These are phyloP conservation scores for Eucalyptus sideroxylon DNA, from an alignment of 345 rosid genomes.

Conservation along the genomic window DNA sequence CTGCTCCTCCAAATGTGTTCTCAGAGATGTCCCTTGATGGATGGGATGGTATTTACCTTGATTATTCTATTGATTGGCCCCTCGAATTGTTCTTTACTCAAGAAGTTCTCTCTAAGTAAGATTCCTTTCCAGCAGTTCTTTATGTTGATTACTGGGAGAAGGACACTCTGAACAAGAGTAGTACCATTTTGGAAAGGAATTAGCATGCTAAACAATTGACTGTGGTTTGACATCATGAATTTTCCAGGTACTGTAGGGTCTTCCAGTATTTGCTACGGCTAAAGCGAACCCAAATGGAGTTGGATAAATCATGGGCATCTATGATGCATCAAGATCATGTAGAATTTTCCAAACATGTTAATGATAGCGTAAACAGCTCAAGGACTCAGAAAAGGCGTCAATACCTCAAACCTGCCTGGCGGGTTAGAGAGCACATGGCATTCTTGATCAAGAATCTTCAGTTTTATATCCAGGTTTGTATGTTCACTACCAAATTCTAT, in stretches of 20 bases:
- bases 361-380: constrained; percentile 33
- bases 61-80: constrained; percentile 94
- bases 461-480: constrained; percentile 83
- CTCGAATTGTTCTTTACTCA: constrained; percentile 88
- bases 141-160: not conserved
- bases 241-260: constrained; percentile 64
- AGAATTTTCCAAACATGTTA: constrained; percentile 62
- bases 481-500: not conserved
- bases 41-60: constrained; percentile 92
- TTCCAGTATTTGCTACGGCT: constrained; percentile 89
- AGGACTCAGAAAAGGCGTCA: constrained; percentile 64
- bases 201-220: not conserved
- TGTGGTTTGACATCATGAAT: not conserved
- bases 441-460: constrained; percentile 94
- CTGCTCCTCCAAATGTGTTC: constrained; percentile 21
- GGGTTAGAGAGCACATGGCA: constrained; percentile 95
- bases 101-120: constrained; percentile 93
- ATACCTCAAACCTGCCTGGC: constrained; percentile 87
- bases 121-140: constrained; percentile 18
- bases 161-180: not conserved
- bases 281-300: constrained; percentile 90
- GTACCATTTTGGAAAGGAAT: not conserved
- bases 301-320: constrained; percentile 98
- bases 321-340: constrained; percentile 94
- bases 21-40: constrained; percentile 65